These are phyloP conservation scores for Colletotrichum liaoningense DNA, from an alignment of 2,329 filamentous ascomycete genomes.

Conservation along the genomic window DNA sequence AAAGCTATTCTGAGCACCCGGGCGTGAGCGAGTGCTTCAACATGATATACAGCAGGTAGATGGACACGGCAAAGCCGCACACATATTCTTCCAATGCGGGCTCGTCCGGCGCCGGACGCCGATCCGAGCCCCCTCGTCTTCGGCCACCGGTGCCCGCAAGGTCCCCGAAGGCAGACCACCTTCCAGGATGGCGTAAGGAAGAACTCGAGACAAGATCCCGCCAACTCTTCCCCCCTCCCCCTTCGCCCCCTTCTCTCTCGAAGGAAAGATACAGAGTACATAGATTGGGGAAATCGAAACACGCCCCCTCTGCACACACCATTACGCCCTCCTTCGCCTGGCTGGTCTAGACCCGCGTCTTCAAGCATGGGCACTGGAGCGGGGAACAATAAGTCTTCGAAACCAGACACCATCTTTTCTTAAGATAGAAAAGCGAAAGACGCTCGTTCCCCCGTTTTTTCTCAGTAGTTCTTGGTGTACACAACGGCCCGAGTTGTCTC, in stretches of 20 bases:
- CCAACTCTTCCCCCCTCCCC: background rate
- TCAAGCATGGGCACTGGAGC: background rate
- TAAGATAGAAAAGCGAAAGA: background rate
- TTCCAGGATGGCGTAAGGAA: background rate
- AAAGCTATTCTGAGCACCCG: background rate
- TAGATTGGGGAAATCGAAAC: background rate
- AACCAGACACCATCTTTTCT: background rate
- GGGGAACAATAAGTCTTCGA: background rate
- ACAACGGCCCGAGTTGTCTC: constrained; percentile 23
- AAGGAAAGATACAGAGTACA: background rate
- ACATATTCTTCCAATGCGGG: background rate
- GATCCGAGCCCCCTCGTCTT: background rate
- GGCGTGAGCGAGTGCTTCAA: background rate
- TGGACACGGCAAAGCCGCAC: background rate
- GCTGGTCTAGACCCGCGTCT: background rate
- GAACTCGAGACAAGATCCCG: background rate
- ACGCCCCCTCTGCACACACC: background rate
- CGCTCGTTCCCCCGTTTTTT: background rate
- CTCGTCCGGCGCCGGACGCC: background rate
- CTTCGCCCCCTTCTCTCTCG: too few relatives aligned
- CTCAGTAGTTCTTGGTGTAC: constrained; percentile 13
- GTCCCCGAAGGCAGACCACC: background rate
- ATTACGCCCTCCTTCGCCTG: background rate
- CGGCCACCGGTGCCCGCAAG: constrained; percentile 2
- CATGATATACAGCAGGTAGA: background rate